Conservation (phyloP, 179 eudicot species). For the Beta macrorhiza region DNA sequence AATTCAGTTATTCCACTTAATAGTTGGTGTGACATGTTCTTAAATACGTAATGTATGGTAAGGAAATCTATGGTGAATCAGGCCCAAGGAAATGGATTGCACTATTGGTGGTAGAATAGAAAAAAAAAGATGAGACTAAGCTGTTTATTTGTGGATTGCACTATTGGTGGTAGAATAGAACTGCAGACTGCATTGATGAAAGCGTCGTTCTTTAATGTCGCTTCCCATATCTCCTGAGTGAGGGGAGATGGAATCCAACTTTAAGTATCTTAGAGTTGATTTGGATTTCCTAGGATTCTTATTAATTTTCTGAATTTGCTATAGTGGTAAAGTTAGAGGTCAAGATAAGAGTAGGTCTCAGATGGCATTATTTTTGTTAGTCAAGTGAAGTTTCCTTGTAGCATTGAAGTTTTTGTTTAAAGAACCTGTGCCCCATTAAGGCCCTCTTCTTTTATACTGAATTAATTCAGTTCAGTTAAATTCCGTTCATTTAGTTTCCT, state of each 20-base stretch:
- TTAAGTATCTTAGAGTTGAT: not conserved
- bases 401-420: not conserved
- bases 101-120: not conserved
- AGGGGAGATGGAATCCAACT: not conserved
- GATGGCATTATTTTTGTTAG: conserved; percentile 3
- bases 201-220: not conserved
- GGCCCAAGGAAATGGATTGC: not conserved
- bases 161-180: not conserved
- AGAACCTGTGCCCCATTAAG: not conserved
- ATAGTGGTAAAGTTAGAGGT: not conserved
- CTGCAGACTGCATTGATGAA: not conserved
- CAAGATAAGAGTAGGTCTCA: not conserved
- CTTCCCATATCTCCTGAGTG: not conserved
- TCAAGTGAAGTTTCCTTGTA: not conserved
- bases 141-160: too few relatives aligned
- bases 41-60: not conserved
- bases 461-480: too few relatives aligned
- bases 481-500: too few relatives aligned
- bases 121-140: too few relatives aligned
- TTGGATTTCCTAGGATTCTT: not conserved
- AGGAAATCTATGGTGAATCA: not conserved
- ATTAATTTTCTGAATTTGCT: not conserved
- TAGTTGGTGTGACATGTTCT: not conserved
- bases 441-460: too few relatives aligned
- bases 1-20: not conserved